Conservation (phyloP, 805 yeast species). For the Yamadazyma insecticola region DNA sequence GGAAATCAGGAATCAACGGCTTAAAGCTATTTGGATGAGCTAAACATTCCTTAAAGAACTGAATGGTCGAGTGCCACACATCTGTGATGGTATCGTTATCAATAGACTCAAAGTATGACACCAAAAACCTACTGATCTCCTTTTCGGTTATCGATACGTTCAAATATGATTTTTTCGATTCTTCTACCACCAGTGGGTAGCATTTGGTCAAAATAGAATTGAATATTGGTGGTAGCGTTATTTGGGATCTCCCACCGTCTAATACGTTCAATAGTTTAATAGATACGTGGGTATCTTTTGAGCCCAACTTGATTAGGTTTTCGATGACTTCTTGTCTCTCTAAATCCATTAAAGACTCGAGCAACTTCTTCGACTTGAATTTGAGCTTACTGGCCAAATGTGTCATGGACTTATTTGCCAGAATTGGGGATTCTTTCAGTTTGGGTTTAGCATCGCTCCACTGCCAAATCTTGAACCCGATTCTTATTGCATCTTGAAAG, state of each 20-base stretch:
- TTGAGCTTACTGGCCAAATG: slow-evolving; percentile 56
- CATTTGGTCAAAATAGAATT: slow-evolving; percentile 49
- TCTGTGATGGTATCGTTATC: slow-evolving; percentile 80
- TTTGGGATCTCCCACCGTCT: slow-evolving; percentile 78
- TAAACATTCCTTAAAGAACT: slow-evolving; percentile 57
- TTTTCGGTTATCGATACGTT: slow-evolving; percentile 42
- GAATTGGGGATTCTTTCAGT: slow-evolving; percentile 4
- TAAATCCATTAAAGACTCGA: slow-evolving; percentile 58
- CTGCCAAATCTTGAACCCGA: slow-evolving; percentile 64
- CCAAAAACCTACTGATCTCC: slow-evolving; percentile 49
- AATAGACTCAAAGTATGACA: slow-evolving; percentile 57
- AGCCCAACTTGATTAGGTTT: slow-evolving; percentile 45
- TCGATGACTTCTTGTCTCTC: slow-evolving; percentile 76
- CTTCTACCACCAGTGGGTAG: slow-evolving; percentile 25
- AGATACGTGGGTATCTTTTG: slow-evolving; percentile 5
- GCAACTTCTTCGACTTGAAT: slow-evolving; percentile 59
- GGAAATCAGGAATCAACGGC: slow-evolving; percentile 45
- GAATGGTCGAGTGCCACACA: slow-evolving; percentile 56
- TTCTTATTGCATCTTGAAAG: slow-evolving; percentile 53
- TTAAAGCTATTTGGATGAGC: slow-evolving; percentile 45
- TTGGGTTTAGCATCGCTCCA: slow-evolving; percentile 48
- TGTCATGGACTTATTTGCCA: slow-evolving; percentile 20
- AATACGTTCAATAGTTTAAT: slow-evolving; percentile 68
- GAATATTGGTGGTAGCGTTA: slow-evolving; percentile 66
- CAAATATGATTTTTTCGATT: slow-evolving; percentile 41